Conservation (phyloP, 2,329 filamentous ascomycete species). For the Stachybotrys chlorohalonatus region DNA sequence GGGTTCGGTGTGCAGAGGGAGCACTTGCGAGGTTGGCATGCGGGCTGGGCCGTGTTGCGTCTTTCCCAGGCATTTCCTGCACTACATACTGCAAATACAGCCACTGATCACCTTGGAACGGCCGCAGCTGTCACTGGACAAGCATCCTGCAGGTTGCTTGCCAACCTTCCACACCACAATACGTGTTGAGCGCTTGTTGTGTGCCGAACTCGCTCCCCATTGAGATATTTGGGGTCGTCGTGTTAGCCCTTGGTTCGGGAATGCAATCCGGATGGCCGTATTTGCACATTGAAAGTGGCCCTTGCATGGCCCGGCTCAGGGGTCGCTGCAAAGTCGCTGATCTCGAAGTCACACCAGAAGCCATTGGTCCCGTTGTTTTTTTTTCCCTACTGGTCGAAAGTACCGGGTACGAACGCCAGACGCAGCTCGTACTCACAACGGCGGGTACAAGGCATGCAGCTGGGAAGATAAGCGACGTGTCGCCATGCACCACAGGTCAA, state of each 20-base stretch:
- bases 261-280: not conserved
- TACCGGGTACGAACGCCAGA: not conserved
- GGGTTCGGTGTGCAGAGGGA: no score
- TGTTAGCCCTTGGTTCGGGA: not conserved
- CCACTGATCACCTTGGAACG: no score
- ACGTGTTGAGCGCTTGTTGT: no score
- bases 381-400: not conserved
- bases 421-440: not conserved
- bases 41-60: no score
- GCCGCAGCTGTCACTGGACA: no score
- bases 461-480: not conserved
- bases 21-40: no score
- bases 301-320: not conserved
- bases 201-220: not conserved
- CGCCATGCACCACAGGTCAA: no score
- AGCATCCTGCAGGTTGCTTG: no score
- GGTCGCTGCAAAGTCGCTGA: slow-evolving; percentile 16
- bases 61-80: no score
- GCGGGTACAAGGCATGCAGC: not conserved
- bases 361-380: slow-evolving; percentile 1
- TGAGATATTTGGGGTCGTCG: not conserved
- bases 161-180: no score
- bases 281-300: not conserved
- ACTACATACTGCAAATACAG: no score
- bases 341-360: slow-evolving; percentile 21